Evolutionary conservation across 23 red algal genomes (phyloP), one percentile per base, ranked within the genome.

Genomic region (Gracilaria domingensis): DNA sequence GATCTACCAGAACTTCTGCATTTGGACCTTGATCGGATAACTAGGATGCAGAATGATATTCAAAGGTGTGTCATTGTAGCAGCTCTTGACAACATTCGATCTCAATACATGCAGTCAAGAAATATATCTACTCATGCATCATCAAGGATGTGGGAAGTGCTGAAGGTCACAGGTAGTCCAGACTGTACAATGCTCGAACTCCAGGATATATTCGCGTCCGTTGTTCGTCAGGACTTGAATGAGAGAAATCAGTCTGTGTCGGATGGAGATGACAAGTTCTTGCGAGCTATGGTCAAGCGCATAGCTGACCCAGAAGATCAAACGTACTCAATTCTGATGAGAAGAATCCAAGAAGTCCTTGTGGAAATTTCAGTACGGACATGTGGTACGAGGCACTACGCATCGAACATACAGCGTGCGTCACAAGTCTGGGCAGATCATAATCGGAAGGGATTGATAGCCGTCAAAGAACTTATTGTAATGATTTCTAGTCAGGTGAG

Each of bases 1-100:
- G 76, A 90, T 39, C 51, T 90, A 44, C 87, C 87, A 23, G 87
- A 90, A 64, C 42, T 90, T 30, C 35, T 90, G 76, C 74, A 50
- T 30, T 53, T 90, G 29, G 87, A 90, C 32, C 55, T 70, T 47
- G 39, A 80, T 23, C 47, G 87, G 48, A 90, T 90, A 20, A 57
- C 49, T 11, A 64, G 30, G n/a, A 80, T 90, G 87, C 87, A 90
- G 45, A 90, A 90, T 90, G 76, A 90, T 28, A 51, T 77, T 25
- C 87, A 90, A 75, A 64, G 59, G 30, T 90, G 87, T 75, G 73
- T 26, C 28, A 56, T 90, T 28, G 57, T 69, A 30, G 60, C 76
- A 23, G 71, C 65, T 71, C 71, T 90, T 18, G 87, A 79, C 44
- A 81, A 67, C 61, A 66, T 90, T 39, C 51, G 73, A 60, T 57